Percentiles rank a stretch among this genome's conserved stretches.
Evolutionary conservation across 331 rosid species (phyloP).

Genomic region (Quercus lobata): DNA sequence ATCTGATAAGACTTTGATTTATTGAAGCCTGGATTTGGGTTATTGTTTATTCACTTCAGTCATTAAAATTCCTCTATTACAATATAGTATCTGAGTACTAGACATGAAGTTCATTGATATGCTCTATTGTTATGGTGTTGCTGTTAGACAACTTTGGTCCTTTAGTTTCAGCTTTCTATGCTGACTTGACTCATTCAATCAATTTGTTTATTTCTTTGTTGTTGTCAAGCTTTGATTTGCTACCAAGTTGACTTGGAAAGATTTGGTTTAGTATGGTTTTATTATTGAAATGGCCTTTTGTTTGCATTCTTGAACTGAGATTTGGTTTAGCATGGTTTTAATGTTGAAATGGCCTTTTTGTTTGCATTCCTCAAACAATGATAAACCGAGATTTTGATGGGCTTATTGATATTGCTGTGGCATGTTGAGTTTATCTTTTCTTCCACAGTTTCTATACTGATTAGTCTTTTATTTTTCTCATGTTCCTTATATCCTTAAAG

Average conservation of each 20-base stretch:
- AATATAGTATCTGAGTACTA: not conserved
- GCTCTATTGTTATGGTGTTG: conserved; percentile 3
- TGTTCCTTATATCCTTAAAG: not conserved
- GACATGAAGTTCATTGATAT: not conserved
- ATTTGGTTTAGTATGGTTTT: not conserved
- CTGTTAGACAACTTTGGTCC: conserved; percentile 1
- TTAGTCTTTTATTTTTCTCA: not conserved
- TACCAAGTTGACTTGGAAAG: not conserved
- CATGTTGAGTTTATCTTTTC: not conserved
- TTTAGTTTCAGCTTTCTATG: not conserved
- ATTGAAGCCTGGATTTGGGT: not conserved
- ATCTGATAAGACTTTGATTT: not conserved
- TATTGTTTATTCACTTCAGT: not conserved
- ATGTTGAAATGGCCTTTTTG: not conserved
- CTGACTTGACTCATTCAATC: not conserved
- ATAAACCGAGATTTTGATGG: not conserved
- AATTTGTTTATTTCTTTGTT: conserved; percentile 7
- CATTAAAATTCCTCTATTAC: not conserved
- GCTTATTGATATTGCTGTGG: not conserved
- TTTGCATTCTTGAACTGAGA: not conserved
- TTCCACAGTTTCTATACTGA: not conserved
- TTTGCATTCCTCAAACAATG: not conserved
- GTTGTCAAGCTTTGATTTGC: conserved; percentile 12
- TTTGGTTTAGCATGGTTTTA: not conserved
- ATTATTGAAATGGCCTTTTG: not conserved